Percentiles rank a stretch among this genome's conserved stretches.
Conservation (phyloP, 352 stramenopile genomes). For the Phytophthora aleatoria region DNA sequence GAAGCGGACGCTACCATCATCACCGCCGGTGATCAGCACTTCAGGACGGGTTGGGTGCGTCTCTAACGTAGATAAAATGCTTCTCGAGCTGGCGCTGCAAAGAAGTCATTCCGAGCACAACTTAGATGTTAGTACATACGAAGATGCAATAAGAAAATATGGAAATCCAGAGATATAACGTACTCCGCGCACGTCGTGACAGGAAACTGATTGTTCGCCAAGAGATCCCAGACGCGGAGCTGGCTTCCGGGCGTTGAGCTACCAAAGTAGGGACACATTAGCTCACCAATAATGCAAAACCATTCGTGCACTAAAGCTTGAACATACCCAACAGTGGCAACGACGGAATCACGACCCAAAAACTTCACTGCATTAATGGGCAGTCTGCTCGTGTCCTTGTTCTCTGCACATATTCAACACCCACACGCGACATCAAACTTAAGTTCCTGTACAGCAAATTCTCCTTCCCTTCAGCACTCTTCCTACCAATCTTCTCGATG, state of each 20-base stretch:
- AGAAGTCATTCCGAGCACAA: background rate
- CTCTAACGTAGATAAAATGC: conserved; percentile 64
- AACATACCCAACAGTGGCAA: conserved; percentile 68
- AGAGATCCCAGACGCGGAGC: conserved; percentile 79
- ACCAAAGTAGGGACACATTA: conserved; percentile 2
- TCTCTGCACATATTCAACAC: conserved; percentile 35
- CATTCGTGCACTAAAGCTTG: background rate
- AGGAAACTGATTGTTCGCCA: conserved; percentile 58
- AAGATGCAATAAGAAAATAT: background rate
- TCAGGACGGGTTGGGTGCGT: conserved; percentile 80
- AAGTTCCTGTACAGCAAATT: background rate
- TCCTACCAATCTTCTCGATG: conserved; percentile 57
- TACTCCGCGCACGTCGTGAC: conserved; percentile 63
- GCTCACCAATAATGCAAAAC: background rate
- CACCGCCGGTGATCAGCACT: conserved; percentile 69
- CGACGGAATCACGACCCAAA: conserved; percentile 66
- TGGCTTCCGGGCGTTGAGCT: conserved; percentile 63
- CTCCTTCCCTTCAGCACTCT: background rate
- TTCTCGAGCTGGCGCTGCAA: conserved; percentile 36
- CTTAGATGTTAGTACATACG: conserved; percentile 1
- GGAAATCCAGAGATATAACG: conserved; percentile 15
- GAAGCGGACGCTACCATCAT: conserved; percentile 69
- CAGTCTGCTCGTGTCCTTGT: conserved; percentile 56
- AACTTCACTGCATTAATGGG: conserved; percentile 76
- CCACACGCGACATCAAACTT: background rate